Evolutionary conservation across 2,329 filamentous ascomycete genomes (phyloP).

Genomic region (Fusarium musae): DNA sequence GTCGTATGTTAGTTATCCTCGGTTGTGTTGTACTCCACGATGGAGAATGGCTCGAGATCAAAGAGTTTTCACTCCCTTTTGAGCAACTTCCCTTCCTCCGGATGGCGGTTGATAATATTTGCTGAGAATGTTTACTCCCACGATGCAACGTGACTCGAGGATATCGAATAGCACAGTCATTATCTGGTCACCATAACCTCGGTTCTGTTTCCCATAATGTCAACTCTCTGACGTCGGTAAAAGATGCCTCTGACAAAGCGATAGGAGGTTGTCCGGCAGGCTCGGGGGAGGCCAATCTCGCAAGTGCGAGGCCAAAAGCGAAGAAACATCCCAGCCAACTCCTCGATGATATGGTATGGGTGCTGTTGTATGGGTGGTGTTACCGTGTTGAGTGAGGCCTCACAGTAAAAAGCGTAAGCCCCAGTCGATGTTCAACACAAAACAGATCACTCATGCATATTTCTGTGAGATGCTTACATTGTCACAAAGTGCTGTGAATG

Average conservation of each 20-base stretch:
- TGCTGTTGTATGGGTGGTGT: not conserved
- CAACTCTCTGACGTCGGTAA: not conserved
- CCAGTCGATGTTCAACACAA: not conserved
- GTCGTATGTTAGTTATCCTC: constrained; percentile 36
- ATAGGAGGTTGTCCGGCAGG: not conserved
- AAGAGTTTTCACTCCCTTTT: constrained; percentile 19
- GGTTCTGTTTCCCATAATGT: constrained; percentile 4
- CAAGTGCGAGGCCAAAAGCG: not conserved
- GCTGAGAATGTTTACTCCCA: constrained; percentile 6
- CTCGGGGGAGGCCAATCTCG: not conserved
- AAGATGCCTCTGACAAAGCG: not conserved
- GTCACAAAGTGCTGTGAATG: not conserved
- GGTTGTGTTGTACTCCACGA: constrained; percentile 17
- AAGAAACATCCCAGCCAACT: not conserved
- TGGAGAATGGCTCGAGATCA: not conserved
- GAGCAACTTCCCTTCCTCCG: constrained; percentile 40
- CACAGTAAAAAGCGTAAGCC: not conserved
- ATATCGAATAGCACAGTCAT: not conserved
- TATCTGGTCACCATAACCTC: constrained; percentile 19
- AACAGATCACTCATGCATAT: not conserved
- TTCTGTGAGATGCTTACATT: not conserved
- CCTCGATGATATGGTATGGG: not conserved
- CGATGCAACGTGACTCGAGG: constrained; percentile 14
- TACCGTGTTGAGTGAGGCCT: not conserved
- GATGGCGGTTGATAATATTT: constrained; percentile 1